phyloP scores from a whole-genome alignment of 2,329 filamentous ascomycete genomes.

The Fusarium sp. region DNA sequence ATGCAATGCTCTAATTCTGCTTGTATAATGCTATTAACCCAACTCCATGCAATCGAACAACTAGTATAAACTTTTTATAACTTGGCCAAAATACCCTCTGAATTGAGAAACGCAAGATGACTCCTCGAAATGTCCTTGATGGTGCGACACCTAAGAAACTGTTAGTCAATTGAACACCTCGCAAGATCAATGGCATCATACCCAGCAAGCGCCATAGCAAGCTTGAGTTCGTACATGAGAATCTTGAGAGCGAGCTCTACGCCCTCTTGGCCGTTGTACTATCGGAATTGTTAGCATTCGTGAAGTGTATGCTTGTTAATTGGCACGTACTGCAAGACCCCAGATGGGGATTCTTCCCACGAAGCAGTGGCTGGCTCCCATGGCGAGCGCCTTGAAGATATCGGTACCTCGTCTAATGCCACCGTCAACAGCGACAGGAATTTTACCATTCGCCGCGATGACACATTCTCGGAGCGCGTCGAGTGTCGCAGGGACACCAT shows the following conservation, averaged over 20 bases:
- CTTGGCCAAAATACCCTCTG: conserved; percentile 32
- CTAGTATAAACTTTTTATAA: conserved; percentile 13
- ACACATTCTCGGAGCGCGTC: conserved; percentile 72
- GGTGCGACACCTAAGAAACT: conserved; percentile 25
- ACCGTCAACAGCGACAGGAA: conserved; percentile 66
- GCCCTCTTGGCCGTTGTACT: conserved; percentile 48
- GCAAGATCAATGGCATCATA: conserved; percentile 2
- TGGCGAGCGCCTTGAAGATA: conserved; percentile 49
- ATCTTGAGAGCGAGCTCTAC: conserved; percentile 52
- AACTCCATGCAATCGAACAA: neutral
- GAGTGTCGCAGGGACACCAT: conserved; percentile 64
- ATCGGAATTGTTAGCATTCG: neutral
- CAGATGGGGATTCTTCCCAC: conserved; percentile 52
- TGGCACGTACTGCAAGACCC: conserved; percentile 44
- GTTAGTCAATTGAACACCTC: neutral
- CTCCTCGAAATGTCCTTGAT: conserved; percentile 39
- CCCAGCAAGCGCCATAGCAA: conserved; percentile 43
- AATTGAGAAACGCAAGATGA: conserved; percentile 32
- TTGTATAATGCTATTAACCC: neutral
- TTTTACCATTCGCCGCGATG: conserved; percentile 65
- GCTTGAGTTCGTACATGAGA: conserved; percentile 42
- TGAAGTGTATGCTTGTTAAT: too few species aligned
- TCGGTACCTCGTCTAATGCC: conserved; percentile 49
- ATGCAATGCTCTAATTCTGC: neutral
- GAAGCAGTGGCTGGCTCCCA: conserved; percentile 44